These are phyloP conservation scores for Citrullus amarus DNA, from an alignment of 306 rosid genomes.

Conservation along the genomic window DNA sequence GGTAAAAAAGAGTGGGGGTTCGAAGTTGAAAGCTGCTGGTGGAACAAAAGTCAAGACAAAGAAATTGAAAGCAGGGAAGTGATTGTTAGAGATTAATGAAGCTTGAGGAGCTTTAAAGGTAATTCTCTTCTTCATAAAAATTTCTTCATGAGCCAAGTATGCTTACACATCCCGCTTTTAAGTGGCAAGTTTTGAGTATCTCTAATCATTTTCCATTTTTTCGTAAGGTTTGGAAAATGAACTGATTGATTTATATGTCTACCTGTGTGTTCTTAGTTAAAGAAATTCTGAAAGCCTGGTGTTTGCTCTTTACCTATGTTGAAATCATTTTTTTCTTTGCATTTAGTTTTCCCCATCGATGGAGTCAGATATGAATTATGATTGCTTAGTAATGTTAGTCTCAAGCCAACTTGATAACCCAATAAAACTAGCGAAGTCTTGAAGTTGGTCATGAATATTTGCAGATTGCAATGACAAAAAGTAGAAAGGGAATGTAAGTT, in stretches of 20 bases:
- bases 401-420: neutral
- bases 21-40: neutral
- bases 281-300: neutral
- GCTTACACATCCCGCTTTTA: neutral
- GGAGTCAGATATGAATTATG: neutral
- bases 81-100: neutral
- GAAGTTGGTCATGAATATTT: neutral
- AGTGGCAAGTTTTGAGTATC: neutral
- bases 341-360: neutral
- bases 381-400: neutral
- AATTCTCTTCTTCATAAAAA: neutral
- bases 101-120: neutral
- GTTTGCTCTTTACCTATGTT: neutral
- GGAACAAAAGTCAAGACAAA: constrained; percentile 2
- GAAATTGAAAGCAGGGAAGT: neutral
- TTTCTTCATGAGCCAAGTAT: neutral
- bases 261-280: neutral
- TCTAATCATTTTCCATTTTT: constrained; percentile 2
- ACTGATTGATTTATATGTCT: constrained; percentile 1
- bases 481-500: neutral
- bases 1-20: neutral
- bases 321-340: neutral
- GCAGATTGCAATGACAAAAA: neutral
- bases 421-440: neutral
- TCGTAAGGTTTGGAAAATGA: neutral